Conservation (phyloP, 176 grass and related monocot species). For the Avena insularis region DNA sequence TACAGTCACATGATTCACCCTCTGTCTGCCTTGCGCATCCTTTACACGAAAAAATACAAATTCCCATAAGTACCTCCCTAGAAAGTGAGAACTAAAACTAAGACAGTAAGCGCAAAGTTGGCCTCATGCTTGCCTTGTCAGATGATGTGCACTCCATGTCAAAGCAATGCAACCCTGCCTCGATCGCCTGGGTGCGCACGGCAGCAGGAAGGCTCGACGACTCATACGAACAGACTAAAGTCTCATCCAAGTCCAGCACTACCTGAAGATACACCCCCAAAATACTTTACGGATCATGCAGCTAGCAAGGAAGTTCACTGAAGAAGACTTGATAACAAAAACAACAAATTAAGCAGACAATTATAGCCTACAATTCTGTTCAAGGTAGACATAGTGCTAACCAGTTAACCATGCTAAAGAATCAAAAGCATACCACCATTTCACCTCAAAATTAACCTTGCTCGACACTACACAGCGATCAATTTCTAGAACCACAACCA, state of each 20-base stretch:
- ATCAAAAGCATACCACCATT: constrained; percentile 16
- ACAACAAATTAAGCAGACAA: not conserved
- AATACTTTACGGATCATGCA: not conserved
- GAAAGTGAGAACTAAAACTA: not conserved
- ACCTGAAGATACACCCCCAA: constrained; percentile 48
- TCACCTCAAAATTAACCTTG: constrained; percentile 12
- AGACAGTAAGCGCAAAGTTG: constrained; percentile 13
- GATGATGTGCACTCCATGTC: constrained; percentile 74
- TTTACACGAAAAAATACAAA: constrained; percentile 50
- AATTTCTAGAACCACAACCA: not conserved
- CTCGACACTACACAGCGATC: not conserved
- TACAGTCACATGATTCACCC: constrained; percentile 79
- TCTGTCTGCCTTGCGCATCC: constrained; percentile 83
- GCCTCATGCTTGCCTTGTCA: constrained; percentile 56
- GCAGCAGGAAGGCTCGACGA: constrained; percentile 66
- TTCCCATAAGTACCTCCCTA: constrained; percentile 17
- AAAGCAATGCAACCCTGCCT: constrained; percentile 83
- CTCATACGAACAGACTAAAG: constrained; percentile 78
- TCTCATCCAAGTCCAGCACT: constrained; percentile 97
- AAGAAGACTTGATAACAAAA: constrained; percentile 25
- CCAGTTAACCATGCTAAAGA: not conserved
- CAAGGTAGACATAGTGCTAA: not conserved
- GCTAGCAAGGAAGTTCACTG: not conserved
- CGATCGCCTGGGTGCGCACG: constrained; percentile 60
- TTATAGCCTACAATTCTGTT: not conserved